Base-by-base conservation (phyloP, 2,329 filamentous ascomycete species). In the Monosporascus cannonballus region DNA sequence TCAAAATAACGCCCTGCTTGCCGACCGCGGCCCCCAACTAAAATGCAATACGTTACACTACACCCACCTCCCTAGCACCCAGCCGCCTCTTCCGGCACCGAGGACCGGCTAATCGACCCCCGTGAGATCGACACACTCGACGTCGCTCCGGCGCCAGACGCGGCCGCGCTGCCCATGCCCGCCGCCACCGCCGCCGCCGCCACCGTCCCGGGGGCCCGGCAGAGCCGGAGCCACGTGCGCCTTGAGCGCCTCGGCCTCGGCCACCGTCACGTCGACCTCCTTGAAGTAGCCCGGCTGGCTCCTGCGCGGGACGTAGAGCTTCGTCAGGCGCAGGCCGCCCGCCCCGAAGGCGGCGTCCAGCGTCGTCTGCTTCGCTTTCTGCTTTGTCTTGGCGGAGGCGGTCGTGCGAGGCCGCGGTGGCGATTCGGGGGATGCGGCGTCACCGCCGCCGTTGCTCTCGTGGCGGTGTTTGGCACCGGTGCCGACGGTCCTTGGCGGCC, bases 211-310 rank as follows among this genome's bases (percentile, higher is more conserved):
- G 7, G 25, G 0, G 39, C 36, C 17, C 38, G 51, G 8, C 22
- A 20, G 20, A 36, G 48, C 45, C 25, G 52, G n/a, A 18, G 51
- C 49, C 37, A 49, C 42, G 17, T 27, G 34, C 50, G 50, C 47
- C 18, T 53, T 47, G 8, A 62, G 36, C 5, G 52, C 58, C 17
- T 63, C 63, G 2, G 59, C 67, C 27, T 69, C 64, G 22, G 65
- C 65, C 17, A 56, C 58, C 44, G 51, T 55, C 37, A 68, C 57
- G 17, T 69, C 67, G 18, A 69, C 41, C 48, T 69, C 72, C 25
- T 64, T 60, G 55, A 73, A 71, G 60, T 73, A 76, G 3, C 74
- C 74, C 6, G 61, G 60, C 15, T 62, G 61, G 45, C 70, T 71
- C 25, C 61, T 61, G 42, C 67, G 67, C 14, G 73, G 71, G 37